phyloP scores from a whole-genome alignment of 2,329 filamentous ascomycete genomes.

The Penicillium crustosum region DNA sequence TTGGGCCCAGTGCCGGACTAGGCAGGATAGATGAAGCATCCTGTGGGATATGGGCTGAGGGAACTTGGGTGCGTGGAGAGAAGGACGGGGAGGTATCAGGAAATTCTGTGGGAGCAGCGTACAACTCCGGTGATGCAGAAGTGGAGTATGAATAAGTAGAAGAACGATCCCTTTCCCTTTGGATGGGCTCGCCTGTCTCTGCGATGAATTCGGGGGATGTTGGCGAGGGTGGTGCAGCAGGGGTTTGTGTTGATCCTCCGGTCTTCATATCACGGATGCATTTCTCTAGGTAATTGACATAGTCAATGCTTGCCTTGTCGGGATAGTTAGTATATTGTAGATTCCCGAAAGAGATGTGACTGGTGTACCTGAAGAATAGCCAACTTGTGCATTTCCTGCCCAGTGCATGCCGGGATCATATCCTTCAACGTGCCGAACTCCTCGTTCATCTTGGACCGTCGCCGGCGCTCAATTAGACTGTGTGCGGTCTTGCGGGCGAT shows the following conservation, averaged over 20 bases:
- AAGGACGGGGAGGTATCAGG: slow-evolving; percentile 35
- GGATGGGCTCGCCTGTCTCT: slow-evolving; percentile 17
- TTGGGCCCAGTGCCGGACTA: slow-evolving; percentile 37
- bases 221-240: slow-evolving; percentile 34
- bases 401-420: slow-evolving; percentile 94
- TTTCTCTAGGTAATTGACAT: slow-evolving; percentile 88
- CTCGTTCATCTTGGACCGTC: slow-evolving; percentile 97
- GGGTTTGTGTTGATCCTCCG: slow-evolving; percentile 29
- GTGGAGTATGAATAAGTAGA: slow-evolving; percentile 33
- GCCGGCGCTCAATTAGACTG: slow-evolving; percentile 84
- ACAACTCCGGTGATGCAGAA: slow-evolving; percentile 39
- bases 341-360: slow-evolving; percentile 15
- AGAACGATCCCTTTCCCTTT: slow-evolving; percentile 10
- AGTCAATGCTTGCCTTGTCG: slow-evolving; percentile 90
- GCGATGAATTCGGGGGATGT: slow-evolving; percentile 37
- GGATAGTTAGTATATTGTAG: slow-evolving; percentile 5
- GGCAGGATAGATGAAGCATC: slow-evolving; percentile 38
- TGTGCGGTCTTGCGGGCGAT: slow-evolving; percentile 95
- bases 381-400: slow-evolving; percentile 94
- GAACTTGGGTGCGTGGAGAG: slow-evolving; percentile 32
- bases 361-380: slow-evolving; percentile 80
- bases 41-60: slow-evolving; percentile 19
- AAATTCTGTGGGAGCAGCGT: slow-evolving; percentile 23
- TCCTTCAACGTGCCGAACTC: slow-evolving; percentile 91
- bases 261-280: slow-evolving; percentile 79